Percentiles rank a stretch among this genome's conserved stretches.
These are phyloP conservation scores for Metschnikowia vanudenii DNA, from an alignment of 805 yeast species.

Conservation along the genomic window DNA sequence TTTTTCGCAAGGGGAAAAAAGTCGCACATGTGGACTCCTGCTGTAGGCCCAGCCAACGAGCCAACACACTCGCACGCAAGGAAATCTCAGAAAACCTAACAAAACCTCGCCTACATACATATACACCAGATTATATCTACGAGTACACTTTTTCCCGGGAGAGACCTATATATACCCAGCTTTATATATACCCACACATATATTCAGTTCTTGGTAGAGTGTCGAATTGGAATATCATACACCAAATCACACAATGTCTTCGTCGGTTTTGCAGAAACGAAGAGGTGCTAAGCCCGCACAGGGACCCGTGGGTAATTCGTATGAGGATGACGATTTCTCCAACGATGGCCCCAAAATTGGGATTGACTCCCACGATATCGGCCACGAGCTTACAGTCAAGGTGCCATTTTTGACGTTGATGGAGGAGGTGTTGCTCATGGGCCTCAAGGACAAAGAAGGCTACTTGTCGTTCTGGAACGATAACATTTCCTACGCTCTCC, in stretches of 20 bases:
- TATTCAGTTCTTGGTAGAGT: too few species aligned
- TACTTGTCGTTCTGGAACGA: constrained; percentile 98
- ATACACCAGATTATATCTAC: neutral
- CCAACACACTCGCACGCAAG: constrained; percentile 5
- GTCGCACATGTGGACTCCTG: constrained; percentile 1
- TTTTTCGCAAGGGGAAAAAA: constrained; percentile 1
- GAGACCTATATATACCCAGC: neutral
- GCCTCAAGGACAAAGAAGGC: constrained; percentile 94
- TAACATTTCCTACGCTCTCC: constrained; percentile 89
- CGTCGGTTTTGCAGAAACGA: constrained; percentile 73
- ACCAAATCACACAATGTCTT: constrained; percentile 6
- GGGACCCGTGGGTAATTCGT: constrained; percentile 16
- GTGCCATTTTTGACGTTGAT: constrained; percentile 81
- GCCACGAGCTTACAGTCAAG: constrained; percentile 37
- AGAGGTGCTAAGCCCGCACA: constrained; percentile 44
- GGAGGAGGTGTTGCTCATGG: constrained; percentile 94
- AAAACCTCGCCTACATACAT: neutral
- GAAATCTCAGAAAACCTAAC: neutral
- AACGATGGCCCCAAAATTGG: constrained; percentile 62
- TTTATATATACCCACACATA: too few species aligned
- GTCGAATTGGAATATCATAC: too few species aligned
- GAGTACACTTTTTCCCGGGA: too few species aligned
- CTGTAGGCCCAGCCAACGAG: neutral
- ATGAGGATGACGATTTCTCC: constrained; percentile 21
- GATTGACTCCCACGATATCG: constrained; percentile 72